Base-by-base conservation (phyloP, 1,139 yeast genomes). In the Suhomyces bolitotheri region DNA sequence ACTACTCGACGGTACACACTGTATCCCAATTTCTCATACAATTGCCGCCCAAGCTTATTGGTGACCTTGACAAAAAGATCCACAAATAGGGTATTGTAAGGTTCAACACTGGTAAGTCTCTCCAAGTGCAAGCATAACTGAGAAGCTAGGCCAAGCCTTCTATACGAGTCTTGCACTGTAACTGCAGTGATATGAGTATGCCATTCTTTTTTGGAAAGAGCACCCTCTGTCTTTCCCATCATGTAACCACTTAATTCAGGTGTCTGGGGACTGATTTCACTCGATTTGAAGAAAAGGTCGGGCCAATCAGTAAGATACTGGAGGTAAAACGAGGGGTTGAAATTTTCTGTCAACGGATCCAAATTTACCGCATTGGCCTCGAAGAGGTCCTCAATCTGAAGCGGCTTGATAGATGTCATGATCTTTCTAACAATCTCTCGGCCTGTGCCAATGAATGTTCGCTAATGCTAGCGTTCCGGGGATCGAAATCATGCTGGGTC, bases 171-270 rank as follows among this genome's bases (percentile, higher is more conserved):
- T 43, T 84, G 84, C 1, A 94, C 84, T 0, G 98, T 89, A 3
- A 94, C 96, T 0, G 98, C 98, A 0, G 97, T 89, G 39, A 94
- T 89, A 59, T 94, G 99, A 1, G 96, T 80, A 54, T 94, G 99
- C 96, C 97, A 92, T 46, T 89, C 95, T 36, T 73, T 77, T 12
- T 73, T 78, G 15, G 68, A 64, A 25, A 69, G 44, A 36, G 62
- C 52, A 1, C 98, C 98, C 59, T 94, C 98, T 3, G 95, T 82
- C 60, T 94, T 94, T n/a, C 95, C 98, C 78, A 94, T 81, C 95
- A 94, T 82, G 52, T 84, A 84, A 0, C 92, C 94, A 30, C 82
- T 77, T 14, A 76, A 68, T 29, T 64, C 65, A 20, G 54, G 49
- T 1, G 27, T 27, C 4, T 50, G 50, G 20, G 51, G 46, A 31